Evolutionary conservation across 495 filamentous ascomycete genomes (phyloP), one percentile per base, ranked within the genome.

Genomic region (Xylaria palmicola): DNA sequence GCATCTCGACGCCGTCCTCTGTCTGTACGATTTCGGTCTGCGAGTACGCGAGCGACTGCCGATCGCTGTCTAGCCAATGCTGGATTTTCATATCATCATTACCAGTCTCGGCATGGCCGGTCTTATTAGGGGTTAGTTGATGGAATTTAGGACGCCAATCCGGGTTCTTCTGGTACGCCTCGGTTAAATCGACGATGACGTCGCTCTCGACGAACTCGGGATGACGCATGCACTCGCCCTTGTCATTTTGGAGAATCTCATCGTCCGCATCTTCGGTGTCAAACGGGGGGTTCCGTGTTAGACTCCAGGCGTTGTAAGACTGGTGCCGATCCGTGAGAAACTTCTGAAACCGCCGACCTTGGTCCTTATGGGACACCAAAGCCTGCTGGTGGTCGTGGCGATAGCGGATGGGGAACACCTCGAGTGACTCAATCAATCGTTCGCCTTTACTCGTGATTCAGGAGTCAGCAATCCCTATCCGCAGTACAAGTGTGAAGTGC

Each of bases 391-490:
- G 66, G 12, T 83, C 72, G 3, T 69, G 45, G 61, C 86, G 85
- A 58, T 80, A 86, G 5, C 76, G 73, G 1, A 89, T 64, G 0
- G 88, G 88, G 50, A 79, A 88, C 0, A 79, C 76, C 0, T 76
- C 65, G 13, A 90, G 76, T 2, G 74, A 71, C 2, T 71, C 80
- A 62, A 90, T 86, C 2, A 79, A 67, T 3, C 62, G 68, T 13
- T 85, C 87, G 13, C 87, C 48, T 51, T 20, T 51, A 32, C 13
- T 15, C 29, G 22, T 27, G 7, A 22, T 20, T 10, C 13, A 6
- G 6, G 15, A 20, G 29, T 51, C 27, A 51, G 48, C 15, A 36
- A 34, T 34, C 20, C 17, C 27, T 17, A 6, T 36, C 22, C 26
- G 27, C 7, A 15, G 13, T 30, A 30, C 13, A 17, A 29, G 5